Evolutionary conservation across 164 flowering plant genomes (phyloP).

Genomic region (Buxus sempervirens): DNA sequence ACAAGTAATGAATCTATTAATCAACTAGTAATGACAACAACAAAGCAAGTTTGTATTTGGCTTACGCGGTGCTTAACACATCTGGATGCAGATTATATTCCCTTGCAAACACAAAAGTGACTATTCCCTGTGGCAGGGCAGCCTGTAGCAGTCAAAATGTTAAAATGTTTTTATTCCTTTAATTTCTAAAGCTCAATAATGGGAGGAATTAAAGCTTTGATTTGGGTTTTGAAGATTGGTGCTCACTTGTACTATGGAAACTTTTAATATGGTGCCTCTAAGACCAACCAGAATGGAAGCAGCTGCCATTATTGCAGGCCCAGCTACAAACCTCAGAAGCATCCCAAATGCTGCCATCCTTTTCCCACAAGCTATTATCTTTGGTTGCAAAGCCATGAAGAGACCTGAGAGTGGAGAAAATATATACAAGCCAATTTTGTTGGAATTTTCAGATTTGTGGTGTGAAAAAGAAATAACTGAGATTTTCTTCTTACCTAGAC

Average conservation of each 20-base stretch:
- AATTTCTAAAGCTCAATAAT: no score
- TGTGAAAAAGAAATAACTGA: neutral
- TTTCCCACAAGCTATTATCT: slow-evolving; percentile 40
- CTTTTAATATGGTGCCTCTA: slow-evolving; percentile 26
- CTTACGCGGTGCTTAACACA: slow-evolving; percentile 29
- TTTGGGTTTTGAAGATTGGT: neutral
- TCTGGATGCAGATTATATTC: slow-evolving; percentile 45
- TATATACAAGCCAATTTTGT: neutral
- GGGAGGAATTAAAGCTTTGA: neutral
- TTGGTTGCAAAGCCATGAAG: slow-evolving; percentile 45
- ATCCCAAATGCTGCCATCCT: slow-evolving; percentile 27
- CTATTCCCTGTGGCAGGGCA: slow-evolving; percentile 47
- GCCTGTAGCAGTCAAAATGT: slow-evolving; percentile 24
- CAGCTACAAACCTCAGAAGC: slow-evolving; percentile 31
- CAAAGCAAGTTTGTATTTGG: neutral
- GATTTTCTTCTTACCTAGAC: slow-evolving; percentile 27
- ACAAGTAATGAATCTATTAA: neutral
- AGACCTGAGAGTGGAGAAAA: slow-evolving; percentile 21
- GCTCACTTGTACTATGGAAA: slow-evolving; percentile 39
- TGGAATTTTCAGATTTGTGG: neutral
- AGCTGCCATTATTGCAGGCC: slow-evolving; percentile 40
- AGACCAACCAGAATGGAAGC: slow-evolving; percentile 37
- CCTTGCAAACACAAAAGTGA: slow-evolving; percentile 45
- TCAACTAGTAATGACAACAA: neutral
- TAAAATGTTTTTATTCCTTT: neutral